Evolutionary conservation across 192 early-diverging fungal genomes (phyloP), one percentile per base, ranked within the genome.

Genomic region (Backusella macrospora): DNA sequence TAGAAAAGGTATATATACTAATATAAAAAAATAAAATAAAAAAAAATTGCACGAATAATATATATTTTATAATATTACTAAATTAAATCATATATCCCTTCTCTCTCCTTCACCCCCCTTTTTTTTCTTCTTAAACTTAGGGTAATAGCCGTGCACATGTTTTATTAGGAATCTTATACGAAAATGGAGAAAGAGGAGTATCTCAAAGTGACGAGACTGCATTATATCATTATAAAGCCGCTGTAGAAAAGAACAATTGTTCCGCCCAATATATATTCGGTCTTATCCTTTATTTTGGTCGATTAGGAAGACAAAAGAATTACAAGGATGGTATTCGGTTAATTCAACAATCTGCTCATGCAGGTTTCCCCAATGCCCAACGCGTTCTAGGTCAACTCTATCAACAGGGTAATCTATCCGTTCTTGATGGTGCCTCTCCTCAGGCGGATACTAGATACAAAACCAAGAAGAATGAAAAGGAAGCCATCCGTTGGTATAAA

Each of bases 401-500:
- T 52, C 72, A 69, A 1, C 65, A 79, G 45, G 78, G 72, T 6
- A 62, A 10, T 26, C 16, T 52, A 8, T 23, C 45, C 1, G 29
- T 55, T 23, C 42, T 72, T 34, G 67, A 48, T 47, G 29, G 29
- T 34, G 26, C 21, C 23, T 49, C 29, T 52, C 48, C 45, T 40
- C 23, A 55, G 9, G 68, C 46, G 4, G 34, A 47, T 12, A 63
- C 47, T 23, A 10, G 55, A 21, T 42, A 21, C 18, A 38, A 38
- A 18, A 68, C 21, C 67, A 44, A 68, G 4, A 73, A 69, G 46
- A 71, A 82, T 62, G 62, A 82, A 67, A 34, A 64, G 14, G 47
- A 49, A 13, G 81, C 81, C 0, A 45, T 82, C 23, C 46, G 71
- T 5, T 85, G 76, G 78, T 85, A 73, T 65, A 73, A 64, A 21